phyloP scores from a whole-genome alignment of 1,139 yeast species.

The Yamadazyma diddensiae region DNA sequence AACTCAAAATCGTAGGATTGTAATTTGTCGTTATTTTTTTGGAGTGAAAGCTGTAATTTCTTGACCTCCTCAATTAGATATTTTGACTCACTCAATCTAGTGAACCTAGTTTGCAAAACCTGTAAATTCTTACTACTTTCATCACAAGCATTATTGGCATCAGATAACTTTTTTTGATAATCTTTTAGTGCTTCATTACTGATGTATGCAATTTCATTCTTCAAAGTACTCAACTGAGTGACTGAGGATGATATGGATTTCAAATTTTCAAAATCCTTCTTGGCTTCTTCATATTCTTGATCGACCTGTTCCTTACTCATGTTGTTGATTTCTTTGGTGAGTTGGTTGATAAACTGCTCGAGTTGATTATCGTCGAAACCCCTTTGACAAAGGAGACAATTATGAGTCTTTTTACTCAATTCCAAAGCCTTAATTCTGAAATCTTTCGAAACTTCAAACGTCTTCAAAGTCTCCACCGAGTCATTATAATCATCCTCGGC shows the following conservation, averaged over 20 bases:
- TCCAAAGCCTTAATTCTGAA: constrained; percentile 65
- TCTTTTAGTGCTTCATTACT: constrained; percentile 3
- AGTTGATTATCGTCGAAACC: constrained; percentile 47
- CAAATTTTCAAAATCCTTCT: constrained; percentile 25
- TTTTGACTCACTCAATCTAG: constrained; percentile 11
- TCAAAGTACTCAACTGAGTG: constrained; percentile 23
- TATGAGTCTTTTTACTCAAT: constrained; percentile 51
- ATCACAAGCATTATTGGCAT: not conserved
- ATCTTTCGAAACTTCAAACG: constrained; percentile 61
- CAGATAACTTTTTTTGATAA: constrained; percentile 6
- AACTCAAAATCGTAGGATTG: constrained; percentile 22
- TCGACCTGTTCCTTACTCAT: constrained; percentile 36
- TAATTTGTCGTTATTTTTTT: constrained; percentile 11
- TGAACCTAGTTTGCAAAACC: constrained; percentile 10
- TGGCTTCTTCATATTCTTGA: constrained; percentile 29
- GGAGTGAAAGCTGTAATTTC: constrained; percentile 15
- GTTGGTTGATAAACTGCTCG: constrained; percentile 29
- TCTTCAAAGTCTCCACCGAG: constrained; percentile 60
- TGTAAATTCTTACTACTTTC: constrained; percentile 10
- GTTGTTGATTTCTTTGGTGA: constrained; percentile 34
- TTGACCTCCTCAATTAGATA: constrained; percentile 12
- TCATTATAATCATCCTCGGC: constrained; percentile 59
- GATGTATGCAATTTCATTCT: constrained; percentile 6
- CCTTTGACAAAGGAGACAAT: constrained; percentile 67
- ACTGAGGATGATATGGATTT: constrained; percentile 29